Conservation (phyloP, 2,329 filamentous ascomycete species). For the Fusarium albosuccineum region DNA sequence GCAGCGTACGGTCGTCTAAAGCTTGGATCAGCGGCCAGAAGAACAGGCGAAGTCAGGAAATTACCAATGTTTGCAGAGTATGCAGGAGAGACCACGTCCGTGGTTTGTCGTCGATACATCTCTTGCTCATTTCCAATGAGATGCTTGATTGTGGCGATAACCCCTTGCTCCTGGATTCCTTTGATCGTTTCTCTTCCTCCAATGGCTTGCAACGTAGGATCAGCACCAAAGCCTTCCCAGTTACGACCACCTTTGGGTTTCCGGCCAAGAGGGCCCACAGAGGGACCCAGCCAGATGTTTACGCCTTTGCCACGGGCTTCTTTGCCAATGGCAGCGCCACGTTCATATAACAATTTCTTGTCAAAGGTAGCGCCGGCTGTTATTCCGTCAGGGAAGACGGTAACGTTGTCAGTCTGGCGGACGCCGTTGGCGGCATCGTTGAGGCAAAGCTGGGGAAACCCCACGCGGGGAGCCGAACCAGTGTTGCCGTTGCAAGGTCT, state of each 20-base stretch:
- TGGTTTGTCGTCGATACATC: conserved; percentile 65
- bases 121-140: conserved; percentile 69
- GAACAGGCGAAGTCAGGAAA: neutral
- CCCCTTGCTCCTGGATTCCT: conserved; percentile 72
- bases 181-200: conserved; percentile 83
- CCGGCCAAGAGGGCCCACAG: conserved; percentile 77
- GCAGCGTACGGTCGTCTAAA: conserved; percentile 73
- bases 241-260: conserved; percentile 80
- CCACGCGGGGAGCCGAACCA: conserved; percentile 76
- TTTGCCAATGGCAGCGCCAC: conserved; percentile 76
- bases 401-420: conserved; percentile 79
- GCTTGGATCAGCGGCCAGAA: neutral
- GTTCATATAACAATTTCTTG: conserved; percentile 77
- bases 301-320: conserved; percentile 81
- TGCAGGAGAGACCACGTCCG: conserved; percentile 39
- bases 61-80: conserved; percentile 82
- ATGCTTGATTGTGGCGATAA: conserved; percentile 70
- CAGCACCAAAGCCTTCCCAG: conserved; percentile 81
- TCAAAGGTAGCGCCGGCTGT: conserved; percentile 81
- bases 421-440: conserved; percentile 80
- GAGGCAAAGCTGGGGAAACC: conserved; percentile 78
- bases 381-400: conserved; percentile 84
- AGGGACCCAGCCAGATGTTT: conserved; percentile 78
- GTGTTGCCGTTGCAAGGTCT: conserved; percentile 82
- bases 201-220: conserved; percentile 80